Conservation (phyloP, 805 yeast genomes). For the Deakozyma indianensis region DNA sequence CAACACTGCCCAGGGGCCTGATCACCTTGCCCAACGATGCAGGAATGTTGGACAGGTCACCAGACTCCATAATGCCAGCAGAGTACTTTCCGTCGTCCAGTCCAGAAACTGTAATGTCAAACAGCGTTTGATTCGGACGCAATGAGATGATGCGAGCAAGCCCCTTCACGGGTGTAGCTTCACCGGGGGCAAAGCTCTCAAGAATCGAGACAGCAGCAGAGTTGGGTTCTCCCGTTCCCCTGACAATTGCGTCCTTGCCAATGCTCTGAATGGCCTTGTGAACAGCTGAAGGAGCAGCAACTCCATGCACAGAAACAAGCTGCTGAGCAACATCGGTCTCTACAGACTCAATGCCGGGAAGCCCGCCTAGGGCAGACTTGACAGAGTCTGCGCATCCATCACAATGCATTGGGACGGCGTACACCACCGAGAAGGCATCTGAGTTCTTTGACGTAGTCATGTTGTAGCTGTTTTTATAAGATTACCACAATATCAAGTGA, state of each 20-base stretch:
- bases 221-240: constrained; percentile 82
- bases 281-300: constrained; percentile 61
- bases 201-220: constrained; percentile 84
- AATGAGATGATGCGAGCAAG: constrained; percentile 72
- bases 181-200: constrained; percentile 48
- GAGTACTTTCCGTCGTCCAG: constrained; percentile 49
- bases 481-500: too few relatives aligned
- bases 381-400: constrained; percentile 54
- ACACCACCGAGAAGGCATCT: constrained; percentile 22
- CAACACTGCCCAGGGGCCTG: constrained; percentile 28
- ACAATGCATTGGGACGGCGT: constrained; percentile 79
- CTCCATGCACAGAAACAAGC: constrained; percentile 53
- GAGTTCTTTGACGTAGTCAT: too few relatives aligned
- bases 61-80: constrained; percentile 54
- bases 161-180: constrained; percentile 60
- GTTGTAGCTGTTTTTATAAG: too few relatives aligned
- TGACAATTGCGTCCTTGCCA: constrained; percentile 80
- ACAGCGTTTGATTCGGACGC: constrained; percentile 35
- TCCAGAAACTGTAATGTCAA: constrained; percentile 73
- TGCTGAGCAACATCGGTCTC: constrained; percentile 46
- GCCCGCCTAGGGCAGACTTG: constrained; percentile 32
- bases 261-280: constrained; percentile 52
- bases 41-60: constrained; percentile 47
- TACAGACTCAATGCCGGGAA: constrained; percentile 31
- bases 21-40: constrained; percentile 39